Percentiles rank a stretch among this genome's conserved stretches.
Evolutionary conservation across 139 green algal genomes (phyloP).

Genomic region (Micromonas pusilla): DNA sequence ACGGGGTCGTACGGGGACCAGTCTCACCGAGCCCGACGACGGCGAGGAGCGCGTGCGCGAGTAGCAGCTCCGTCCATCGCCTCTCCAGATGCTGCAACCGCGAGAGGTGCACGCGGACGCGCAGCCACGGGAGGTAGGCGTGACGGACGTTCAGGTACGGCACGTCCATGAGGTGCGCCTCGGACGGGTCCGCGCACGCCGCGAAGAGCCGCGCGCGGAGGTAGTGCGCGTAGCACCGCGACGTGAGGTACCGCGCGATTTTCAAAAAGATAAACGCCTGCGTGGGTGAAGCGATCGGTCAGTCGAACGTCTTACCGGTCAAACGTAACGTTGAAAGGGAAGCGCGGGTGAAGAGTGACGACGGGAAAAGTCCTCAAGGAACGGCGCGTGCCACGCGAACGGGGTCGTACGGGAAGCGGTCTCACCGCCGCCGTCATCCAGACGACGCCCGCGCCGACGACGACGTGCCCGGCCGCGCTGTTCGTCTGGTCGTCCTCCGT

Average conservation of each 20-base stretch:
- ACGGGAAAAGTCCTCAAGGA: too few relatives aligned
- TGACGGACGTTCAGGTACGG: slow-evolving; percentile 10
- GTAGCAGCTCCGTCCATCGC: neutral
- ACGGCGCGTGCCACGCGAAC: too few relatives aligned
- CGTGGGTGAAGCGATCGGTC: too few relatives aligned
- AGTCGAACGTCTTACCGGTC: too few relatives aligned
- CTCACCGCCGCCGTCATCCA: neutral
- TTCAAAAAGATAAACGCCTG: neutral
- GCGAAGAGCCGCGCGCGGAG: neutral
- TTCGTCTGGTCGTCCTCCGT: neutral
- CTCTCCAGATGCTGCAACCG: neutral
- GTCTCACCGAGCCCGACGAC: neutral
- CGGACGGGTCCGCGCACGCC: neutral
- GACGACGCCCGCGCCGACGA: neutral
- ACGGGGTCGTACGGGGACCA: too few relatives aligned
- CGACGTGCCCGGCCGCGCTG: neutral
- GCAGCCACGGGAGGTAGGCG: slow-evolving; percentile 6
- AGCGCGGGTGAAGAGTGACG: too few relatives aligned
- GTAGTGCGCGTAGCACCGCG: neutral
- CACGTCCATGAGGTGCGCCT: neutral
- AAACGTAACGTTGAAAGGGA: too few relatives aligned
- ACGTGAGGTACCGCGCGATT: neutral
- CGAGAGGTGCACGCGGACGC: neutral
- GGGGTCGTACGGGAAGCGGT: too few relatives aligned
- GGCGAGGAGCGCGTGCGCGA: neutral